A percentile compares a stretch with the other conserved stretches of the same genome.
phyloP scores from a whole-genome alignment of 495 filamentous ascomycete species.

The Xylaria sp. region DNA sequence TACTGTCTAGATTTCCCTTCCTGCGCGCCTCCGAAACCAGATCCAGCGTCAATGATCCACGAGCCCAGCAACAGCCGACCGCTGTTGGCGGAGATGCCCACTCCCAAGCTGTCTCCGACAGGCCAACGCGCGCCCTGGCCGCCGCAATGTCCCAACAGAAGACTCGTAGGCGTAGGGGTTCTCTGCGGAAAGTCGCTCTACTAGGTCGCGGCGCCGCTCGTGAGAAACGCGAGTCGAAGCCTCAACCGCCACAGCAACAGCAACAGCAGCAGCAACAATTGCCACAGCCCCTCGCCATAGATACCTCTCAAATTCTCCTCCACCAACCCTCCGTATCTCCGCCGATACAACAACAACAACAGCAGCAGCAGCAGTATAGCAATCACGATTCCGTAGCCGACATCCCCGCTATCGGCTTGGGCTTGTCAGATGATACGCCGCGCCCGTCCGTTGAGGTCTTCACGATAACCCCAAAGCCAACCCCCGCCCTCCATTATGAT shows the following conservation, averaged over 20 bases:
- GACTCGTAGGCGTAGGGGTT: conserved; percentile 77
- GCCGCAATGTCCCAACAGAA: conserved; percentile 67
- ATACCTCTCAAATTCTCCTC: conserved; percentile 41
- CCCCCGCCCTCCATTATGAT: conserved; percentile 31
- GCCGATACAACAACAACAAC: conserved; percentile 18
- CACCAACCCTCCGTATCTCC: conserved; percentile 26
- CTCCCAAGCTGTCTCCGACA: conserved; percentile 29
- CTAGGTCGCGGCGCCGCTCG: conserved; percentile 71
- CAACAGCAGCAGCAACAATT: conserved; percentile 15
- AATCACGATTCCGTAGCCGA: conserved; percentile 11
- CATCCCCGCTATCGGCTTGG: conserved; percentile 49
- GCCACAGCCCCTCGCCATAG: conserved; percentile 46
- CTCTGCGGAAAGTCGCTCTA: conserved; percentile 79
- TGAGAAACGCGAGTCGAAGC: conserved; percentile 59
- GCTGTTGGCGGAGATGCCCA: not conserved
- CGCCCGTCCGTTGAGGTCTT: conserved; percentile 56
- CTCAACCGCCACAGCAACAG: conserved; percentile 24
- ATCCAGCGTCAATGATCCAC: conserved; percentile 49
- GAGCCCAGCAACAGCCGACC: conserved; percentile 39
- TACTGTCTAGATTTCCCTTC: conserved; percentile 67
- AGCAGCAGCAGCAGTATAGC: not conserved
- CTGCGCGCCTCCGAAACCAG: conserved; percentile 59
- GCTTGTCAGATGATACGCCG: conserved; percentile 56
- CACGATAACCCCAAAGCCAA: conserved; percentile 37
- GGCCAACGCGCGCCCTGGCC: conserved; percentile 47